Evolutionary conservation across 306 rosid genomes (phyloP), one percentile per base, ranked within the genome.

Genomic region (Prunus padus): DNA sequence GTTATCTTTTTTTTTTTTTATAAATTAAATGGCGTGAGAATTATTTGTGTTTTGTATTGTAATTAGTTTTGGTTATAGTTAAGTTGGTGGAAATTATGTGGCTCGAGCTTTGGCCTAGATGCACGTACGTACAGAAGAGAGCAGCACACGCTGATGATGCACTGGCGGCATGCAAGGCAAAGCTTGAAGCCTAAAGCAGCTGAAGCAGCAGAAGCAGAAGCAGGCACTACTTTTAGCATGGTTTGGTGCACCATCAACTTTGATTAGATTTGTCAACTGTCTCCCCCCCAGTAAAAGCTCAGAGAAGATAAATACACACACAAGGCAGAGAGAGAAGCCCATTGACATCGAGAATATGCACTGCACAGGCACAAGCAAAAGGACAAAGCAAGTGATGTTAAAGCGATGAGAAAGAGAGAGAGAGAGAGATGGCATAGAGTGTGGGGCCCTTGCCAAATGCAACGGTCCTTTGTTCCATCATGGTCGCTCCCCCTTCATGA

Each of bases 381-480:
- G 46, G 28, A 55, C 61, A 3, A 46, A 15, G 51, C 54, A 67
- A 65, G 69, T 65, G 11, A 46, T 46, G 37, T 42, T 20, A 5
- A 67, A 67, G 42, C 2, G 54, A n/a, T 13, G 42, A 37, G 40
- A 33, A 8, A 5, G 40, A 33, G 40, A 33, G 8, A 1, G 42
- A 37, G 42, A 37, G 0, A 37, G 42, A 7, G 42, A 37, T 37
- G 42, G 42, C 42, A 37, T 37, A 22, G 9, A 8, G 47, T 65
- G 31, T 57, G 85, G 85, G 84, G 25, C 82, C 87, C 28, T 45
- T 14, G 47, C 47, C 68, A 59, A 57, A 46, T 46, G 69, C 63
- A 19, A 67, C 45, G 72, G 82, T 63, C 77, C 83, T 63, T 25
- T 70, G 42, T 26, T 55, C 81, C 82, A 85, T 82, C 70, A 85